phyloP scores from a whole-genome alignment of 768 basidiomycete genomes.

The Pleurotus djamor region DNA sequence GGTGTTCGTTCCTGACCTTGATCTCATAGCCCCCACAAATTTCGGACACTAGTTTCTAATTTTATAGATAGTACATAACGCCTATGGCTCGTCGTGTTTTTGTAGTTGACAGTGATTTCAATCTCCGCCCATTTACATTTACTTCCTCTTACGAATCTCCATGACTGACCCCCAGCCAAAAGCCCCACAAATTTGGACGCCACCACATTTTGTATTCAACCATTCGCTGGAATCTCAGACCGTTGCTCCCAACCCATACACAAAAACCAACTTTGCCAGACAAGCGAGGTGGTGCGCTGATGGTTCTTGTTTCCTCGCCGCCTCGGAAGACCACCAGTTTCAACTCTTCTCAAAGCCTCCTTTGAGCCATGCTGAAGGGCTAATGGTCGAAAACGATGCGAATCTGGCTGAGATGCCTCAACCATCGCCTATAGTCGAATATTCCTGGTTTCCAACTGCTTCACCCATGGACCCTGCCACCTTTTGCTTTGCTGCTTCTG shows the following conservation, averaged over 20 bases:
- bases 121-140: too few species aligned
- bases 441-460: too few species aligned
- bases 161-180: too few species aligned
- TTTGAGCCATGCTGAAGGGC: neutral
- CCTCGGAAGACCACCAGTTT: neutral
- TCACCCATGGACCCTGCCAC: too few species aligned
- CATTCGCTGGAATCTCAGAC: too few species aligned
- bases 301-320: neutral
- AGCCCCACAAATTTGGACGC: too few species aligned
- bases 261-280: too few species aligned
- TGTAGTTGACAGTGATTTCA: too few species aligned
- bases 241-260: neutral
- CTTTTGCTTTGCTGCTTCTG: too few species aligned
- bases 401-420: conserved; percentile 34
- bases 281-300: conserved; percentile 4
- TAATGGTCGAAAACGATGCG: neutral
- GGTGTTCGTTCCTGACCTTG: neutral
- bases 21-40: neutral
- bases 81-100: too few species aligned
- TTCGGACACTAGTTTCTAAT: neutral
- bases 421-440: conserved; percentile 74
- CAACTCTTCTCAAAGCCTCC: neutral
- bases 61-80: neutral
- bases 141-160: too few species aligned
- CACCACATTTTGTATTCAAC: too few species aligned